Percentiles rank a stretch among this genome's conserved stretches.
Conservation (phyloP, 208 protist species). For the Endotrypanum monterogeii region DNA sequence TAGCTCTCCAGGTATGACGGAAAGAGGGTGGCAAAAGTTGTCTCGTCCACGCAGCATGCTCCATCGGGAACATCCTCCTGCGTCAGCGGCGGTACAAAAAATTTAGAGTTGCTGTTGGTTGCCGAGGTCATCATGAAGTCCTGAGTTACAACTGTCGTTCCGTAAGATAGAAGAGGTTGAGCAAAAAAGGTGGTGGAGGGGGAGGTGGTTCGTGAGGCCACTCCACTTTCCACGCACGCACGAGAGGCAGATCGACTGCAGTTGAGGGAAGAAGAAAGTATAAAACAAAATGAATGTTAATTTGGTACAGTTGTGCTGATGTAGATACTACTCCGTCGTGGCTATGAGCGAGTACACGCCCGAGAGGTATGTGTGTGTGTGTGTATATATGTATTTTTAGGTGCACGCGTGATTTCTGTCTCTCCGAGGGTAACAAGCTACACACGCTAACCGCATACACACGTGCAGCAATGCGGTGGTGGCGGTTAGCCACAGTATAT, state of each 20-base stretch:
- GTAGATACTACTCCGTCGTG: not conserved
- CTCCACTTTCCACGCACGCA: not conserved
- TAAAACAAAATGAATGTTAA: not conserved
- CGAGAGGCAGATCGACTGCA: not conserved
- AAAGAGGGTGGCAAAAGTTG: conserved; percentile 97
- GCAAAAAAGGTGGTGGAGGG: not conserved
- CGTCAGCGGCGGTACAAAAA: conserved; percentile 73
- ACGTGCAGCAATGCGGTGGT: not conserved
- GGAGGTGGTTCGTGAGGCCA: not conserved
- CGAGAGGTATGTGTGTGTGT: not conserved
- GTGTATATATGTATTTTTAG: too few species aligned
- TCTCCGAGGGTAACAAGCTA: not conserved
- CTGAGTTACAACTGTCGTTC: too few species aligned
- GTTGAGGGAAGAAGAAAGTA: not conserved
- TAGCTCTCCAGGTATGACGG: conserved; percentile 98
- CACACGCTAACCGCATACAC: not conserved
- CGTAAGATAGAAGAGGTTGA: conserved; percentile 7
- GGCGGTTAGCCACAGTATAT: too few species aligned
- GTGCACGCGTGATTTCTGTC: not conserved
- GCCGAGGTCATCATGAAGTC: conserved; percentile 10
- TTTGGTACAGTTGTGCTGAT: not conserved
- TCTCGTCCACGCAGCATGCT: conserved; percentile 94
- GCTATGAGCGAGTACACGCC: not conserved
- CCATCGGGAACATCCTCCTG: conserved; percentile 89
- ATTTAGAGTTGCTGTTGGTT: conserved; percentile 59